These are phyloP conservation scores for Tremellales sp. DNA, from an alignment of 1,284 basidiomycete genomes.

Conservation along the genomic window DNA sequence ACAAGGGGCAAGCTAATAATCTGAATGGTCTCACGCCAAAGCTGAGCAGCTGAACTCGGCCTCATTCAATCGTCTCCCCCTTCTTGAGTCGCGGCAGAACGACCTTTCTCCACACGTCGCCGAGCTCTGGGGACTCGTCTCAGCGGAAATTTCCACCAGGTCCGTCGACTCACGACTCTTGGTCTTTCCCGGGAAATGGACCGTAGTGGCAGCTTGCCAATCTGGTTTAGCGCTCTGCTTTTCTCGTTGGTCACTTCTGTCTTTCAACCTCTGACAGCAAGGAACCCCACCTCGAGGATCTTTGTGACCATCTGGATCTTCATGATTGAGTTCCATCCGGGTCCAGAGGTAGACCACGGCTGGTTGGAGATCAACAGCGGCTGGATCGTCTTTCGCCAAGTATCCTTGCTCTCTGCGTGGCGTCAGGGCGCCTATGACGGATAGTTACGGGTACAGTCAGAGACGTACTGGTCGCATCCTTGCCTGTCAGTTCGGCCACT, in stretches of 20 bases:
- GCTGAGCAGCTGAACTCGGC: too few species aligned
- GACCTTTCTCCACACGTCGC: conserved; percentile 38
- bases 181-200: conserved; percentile 14
- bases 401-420: conserved; percentile 31
- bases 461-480: conserved; percentile 9
- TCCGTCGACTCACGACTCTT: conserved; percentile 21
- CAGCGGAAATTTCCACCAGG: conserved; percentile 4
- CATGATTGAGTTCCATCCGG: conserved; percentile 13
- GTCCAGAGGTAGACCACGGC: conserved; percentile 19
- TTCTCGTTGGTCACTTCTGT: not conserved
- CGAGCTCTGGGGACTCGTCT: conserved; percentile 25
- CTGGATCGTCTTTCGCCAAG: conserved; percentile 33
- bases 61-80: conserved; percentile 22
- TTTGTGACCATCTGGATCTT: conserved; percentile 16
- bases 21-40: too few species aligned
- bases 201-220: conserved; percentile 16
- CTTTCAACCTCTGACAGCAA: not conserved
- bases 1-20: too few species aligned
- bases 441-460: not conserved
- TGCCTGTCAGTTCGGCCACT: conserved; percentile 4
- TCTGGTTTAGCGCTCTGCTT: conserved; percentile 17
- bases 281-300: conserved; percentile 18
- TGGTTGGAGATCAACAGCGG: conserved; percentile 17
- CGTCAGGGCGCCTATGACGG: not conserved
- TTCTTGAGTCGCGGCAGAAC: conserved; percentile 26